These are phyloP conservation scores for Leccinum fuscescens DNA, from an alignment of 1,284 basidiomycete genomes.

Conservation along the genomic window DNA sequence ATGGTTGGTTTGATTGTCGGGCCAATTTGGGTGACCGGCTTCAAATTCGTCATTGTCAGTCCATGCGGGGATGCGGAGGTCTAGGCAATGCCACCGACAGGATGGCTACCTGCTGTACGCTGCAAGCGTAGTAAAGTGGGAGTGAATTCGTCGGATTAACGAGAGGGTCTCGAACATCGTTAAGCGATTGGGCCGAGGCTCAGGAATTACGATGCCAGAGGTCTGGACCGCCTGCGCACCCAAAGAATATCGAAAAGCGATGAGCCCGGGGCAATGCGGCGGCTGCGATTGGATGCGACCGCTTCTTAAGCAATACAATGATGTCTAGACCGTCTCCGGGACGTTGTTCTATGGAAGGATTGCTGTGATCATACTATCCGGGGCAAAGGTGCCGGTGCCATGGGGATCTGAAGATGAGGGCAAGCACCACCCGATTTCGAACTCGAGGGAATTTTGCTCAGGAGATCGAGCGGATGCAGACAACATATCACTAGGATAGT, in stretches of 20 bases:
- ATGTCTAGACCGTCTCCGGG: background rate
- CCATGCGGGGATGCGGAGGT: background rate
- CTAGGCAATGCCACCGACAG: conserved; percentile 8
- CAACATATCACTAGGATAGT: too few species aligned
- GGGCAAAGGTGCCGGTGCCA: background rate
- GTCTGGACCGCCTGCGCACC: conserved; percentile 12
- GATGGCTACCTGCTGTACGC: conserved; percentile 10
- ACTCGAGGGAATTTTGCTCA: background rate
- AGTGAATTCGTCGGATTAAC: background rate
- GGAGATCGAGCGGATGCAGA: too few species aligned
- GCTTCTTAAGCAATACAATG: background rate
- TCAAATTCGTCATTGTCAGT: background rate
- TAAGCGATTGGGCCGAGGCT: background rate
- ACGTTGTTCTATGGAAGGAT: background rate
- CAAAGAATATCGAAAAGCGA: background rate
- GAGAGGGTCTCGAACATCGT: conserved; percentile 14
- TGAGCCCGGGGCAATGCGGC: background rate
- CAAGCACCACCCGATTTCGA: too few species aligned
- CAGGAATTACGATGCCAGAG: background rate
- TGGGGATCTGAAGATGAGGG: background rate
- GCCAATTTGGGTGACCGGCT: background rate
- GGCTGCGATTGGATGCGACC: background rate
- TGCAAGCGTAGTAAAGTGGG: background rate
- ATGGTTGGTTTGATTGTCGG: background rate
- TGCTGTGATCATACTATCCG: background rate